Percentiles rank a stretch among this genome's conserved stretches.
These are phyloP conservation scores for Skeletonema potamos DNA, from an alignment of 108 stramenopile genomes.

Conservation along the genomic window DNA sequence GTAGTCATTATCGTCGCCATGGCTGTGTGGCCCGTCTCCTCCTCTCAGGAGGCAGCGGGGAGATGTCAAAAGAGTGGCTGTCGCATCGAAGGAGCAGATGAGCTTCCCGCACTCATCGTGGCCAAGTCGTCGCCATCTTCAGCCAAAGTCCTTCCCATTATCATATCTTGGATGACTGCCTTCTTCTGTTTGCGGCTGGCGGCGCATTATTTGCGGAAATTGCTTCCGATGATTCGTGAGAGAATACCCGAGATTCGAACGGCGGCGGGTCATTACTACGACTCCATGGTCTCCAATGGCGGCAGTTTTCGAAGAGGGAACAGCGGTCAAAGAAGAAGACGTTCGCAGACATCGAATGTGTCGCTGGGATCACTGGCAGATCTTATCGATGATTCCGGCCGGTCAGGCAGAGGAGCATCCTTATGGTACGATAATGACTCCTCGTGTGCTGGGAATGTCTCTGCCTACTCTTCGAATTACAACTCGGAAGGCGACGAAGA, in stretches of 20 bases:
- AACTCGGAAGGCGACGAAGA: no score
- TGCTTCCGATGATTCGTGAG: not conserved
- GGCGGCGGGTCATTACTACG: not conserved
- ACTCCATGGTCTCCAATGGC: not conserved
- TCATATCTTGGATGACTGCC: not conserved
- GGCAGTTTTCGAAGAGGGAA: not conserved
- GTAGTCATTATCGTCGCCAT: no score
- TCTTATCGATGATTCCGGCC: not conserved
- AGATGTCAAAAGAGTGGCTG: not conserved
- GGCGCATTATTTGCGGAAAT: not conserved
- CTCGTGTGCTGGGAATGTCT: not conserved
- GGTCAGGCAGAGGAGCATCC: not conserved
- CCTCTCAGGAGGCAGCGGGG: not conserved
- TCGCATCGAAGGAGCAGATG: not conserved
- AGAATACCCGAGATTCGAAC: not conserved
- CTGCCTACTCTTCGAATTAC: not conserved
- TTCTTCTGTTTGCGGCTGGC: not conserved
- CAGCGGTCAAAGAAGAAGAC: not conserved
- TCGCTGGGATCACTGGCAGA: not conserved
- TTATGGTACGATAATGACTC: not conserved
- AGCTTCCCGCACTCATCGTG: not conserved
- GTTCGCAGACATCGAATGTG: not conserved
- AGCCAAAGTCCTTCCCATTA: not conserved
- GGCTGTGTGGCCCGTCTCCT: not conserved
- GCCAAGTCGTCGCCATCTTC: not conserved